Evolutionary conservation across 768 basidiomycete genomes (phyloP), one percentile per base, ranked within the genome.

Genomic region (Chalciporus piperatus): DNA sequence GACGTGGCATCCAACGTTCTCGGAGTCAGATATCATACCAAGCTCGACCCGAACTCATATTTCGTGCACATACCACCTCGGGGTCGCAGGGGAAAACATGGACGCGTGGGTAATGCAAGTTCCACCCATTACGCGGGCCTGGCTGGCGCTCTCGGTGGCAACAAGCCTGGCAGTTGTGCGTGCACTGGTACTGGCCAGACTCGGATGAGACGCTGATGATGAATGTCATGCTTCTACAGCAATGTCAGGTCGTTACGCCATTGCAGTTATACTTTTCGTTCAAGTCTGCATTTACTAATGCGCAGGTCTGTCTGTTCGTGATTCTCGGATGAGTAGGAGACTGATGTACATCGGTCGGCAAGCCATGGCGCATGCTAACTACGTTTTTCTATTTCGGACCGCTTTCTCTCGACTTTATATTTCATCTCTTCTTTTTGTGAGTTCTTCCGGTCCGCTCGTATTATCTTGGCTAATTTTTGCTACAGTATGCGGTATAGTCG

Each of bases 351-450:
- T 58, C 30, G 44, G 35, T 39, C 22, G 44, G 49, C 33, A 50
- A 97, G 92, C 77, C 85, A 58, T 98, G 94, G 94, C 81, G 96
- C 25, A 79, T 84, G 41, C 69, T 87, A 38, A 95, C 94, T 25
- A 96, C 89, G 11, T 98, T 98, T 78, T 87, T 94, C 62, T 99
- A 95, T 72, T 98, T 98, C 71, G 97, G 96, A 11, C 81, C 87
- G 1, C 83, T 98, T 64, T 92, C 89, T 4, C 74, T 98, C 19
- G 96, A 98, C 69, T 92, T 98, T 60, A 79, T 96, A 52, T 97
- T 98, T 71, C 96, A 98, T 68, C 78, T 99, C 47, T 98, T 98
- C 77, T 99, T 98, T 78, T 97, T 99, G 96, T 96, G 66, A 69
- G 94, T 74, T 11, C 19, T 11, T 32, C 16, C 1, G 23, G 16